phyloP scores from a whole-genome alignment of 208 protist species.

The Leishmania tropica region DNA sequence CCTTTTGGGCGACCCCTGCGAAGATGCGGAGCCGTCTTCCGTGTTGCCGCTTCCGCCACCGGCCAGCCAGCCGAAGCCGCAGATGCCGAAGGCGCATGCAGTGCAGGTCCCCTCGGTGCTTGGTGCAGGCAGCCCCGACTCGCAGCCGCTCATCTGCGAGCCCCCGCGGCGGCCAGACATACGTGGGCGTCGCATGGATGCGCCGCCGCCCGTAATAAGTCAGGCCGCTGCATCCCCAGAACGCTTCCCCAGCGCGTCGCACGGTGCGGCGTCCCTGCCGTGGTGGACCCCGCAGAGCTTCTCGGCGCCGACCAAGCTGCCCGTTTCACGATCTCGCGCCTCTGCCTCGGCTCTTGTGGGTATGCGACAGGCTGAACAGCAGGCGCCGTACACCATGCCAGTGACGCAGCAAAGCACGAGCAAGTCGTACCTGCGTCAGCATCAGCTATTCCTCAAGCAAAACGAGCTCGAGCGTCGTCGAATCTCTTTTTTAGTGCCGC shows the following conservation, averaged over 20 bases:
- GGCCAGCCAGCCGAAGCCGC: not conserved
- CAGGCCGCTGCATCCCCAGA: not conserved
- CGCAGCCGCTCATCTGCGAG: slow-evolving; percentile 41
- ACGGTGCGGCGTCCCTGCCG: not conserved
- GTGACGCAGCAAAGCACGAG: not conserved
- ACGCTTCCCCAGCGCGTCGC: not conserved
- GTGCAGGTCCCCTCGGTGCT: slow-evolving; percentile 19
- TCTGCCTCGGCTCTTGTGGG: not conserved
- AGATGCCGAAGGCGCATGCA: not conserved
- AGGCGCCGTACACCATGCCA: slow-evolving; percentile 8
- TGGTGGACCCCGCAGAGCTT: slow-evolving; percentile 9
- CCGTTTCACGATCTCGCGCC: not conserved
- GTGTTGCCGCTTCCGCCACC: not conserved
- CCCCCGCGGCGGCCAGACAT: slow-evolving; percentile 15
- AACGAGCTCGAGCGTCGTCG: slow-evolving; percentile 28
- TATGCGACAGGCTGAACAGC: not conserved
- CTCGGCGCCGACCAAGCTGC: slow-evolving; percentile 8
- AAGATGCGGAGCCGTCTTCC: slow-evolving; percentile 9
- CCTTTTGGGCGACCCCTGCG: slow-evolving; percentile 17
- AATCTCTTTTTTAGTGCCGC: slow-evolving; percentile 15
- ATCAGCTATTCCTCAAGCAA: slow-evolving; percentile 28
- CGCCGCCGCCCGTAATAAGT: not conserved
- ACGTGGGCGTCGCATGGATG: not conserved
- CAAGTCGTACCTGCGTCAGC: slow-evolving; percentile 14
- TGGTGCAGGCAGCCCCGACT: slow-evolving; percentile 29